Evolutionary conservation across 306 rosid species (phyloP).

Genomic region (Lupinus albus): DNA sequence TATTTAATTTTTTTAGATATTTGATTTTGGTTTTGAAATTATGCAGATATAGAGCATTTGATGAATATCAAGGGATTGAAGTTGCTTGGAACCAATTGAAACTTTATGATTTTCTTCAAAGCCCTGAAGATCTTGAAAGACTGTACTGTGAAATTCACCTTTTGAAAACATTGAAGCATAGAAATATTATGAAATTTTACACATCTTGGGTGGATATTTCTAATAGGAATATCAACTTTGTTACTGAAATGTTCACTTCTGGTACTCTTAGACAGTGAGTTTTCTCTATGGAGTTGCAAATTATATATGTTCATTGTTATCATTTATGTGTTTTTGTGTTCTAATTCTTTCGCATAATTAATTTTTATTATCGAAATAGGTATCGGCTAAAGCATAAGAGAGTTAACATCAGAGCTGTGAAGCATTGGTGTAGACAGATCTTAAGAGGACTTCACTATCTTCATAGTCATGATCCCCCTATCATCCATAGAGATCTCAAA

Average conservation of each 20-base stretch:
- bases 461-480: constrained; percentile 90
- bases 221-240: constrained; percentile 86
- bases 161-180: constrained; percentile 81
- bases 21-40: not conserved
- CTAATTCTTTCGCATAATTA: not conserved
- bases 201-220: constrained; percentile 94
- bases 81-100: constrained; percentile 99
- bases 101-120: constrained; percentile 82
- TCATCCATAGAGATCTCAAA: constrained; percentile 97
- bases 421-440: constrained; percentile 98
- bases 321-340: constrained; percentile 32
- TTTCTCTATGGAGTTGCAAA: not conserved
- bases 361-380: constrained; percentile 44
- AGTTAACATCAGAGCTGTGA: constrained; percentile 82
- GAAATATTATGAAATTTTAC: constrained; percentile 87
- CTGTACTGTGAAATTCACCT: constrained; percentile 96
- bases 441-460: constrained; percentile 83
- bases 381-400: constrained; percentile 81
- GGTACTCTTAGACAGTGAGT: constrained; percentile 94
- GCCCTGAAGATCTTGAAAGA: constrained; percentile 93
- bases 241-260: constrained; percentile 95
- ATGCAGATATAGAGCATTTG: constrained; percentile 89
- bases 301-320: constrained; percentile 6
- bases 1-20: not conserved
- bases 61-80: constrained; percentile 95